Evolutionary conservation across 1,139 yeast genomes (phyloP).

Genomic region (Protomyces inundatus): DNA sequence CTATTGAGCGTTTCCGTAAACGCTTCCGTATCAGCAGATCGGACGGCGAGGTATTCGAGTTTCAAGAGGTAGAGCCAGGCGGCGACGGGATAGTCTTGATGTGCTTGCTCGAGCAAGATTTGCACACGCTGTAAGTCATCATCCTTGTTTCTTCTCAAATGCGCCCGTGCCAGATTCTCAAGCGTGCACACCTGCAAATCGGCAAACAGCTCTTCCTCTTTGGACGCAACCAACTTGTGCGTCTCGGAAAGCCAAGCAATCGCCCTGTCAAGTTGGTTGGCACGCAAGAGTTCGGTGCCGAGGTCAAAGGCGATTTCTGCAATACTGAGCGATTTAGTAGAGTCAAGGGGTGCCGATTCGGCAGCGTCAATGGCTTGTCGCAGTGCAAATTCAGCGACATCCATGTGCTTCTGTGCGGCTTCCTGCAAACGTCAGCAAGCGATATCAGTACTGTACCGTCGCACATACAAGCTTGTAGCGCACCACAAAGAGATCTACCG

Average conservation of each 20-base stretch:
- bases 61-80: slow-evolving; percentile 9
- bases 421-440: slow-evolving; percentile 6
- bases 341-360: not conserved
- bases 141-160: not conserved
- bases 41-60: not conserved
- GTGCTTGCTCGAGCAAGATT: slow-evolving; percentile 4
- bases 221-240: not conserved
- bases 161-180: slow-evolving; percentile 11
- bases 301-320: slow-evolving; percentile 1
- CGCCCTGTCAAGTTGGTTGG: not conserved
- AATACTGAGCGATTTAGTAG: not conserved
- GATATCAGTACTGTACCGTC: not conserved
- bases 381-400: slow-evolving; percentile 9
- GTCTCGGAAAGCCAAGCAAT: slow-evolving; percentile 1
- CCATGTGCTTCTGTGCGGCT: not conserved
- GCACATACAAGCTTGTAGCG: slow-evolving; percentile 3
- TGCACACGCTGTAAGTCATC: slow-evolving; percentile 2
- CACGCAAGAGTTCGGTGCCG: not conserved
- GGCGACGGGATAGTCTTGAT: slow-evolving; percentile 15
- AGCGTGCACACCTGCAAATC: slow-evolving; percentile 7
- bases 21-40: not conserved
- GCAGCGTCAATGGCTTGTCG: not conserved
- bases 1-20: slow-evolving; percentile 6
- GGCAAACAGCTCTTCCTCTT: not conserved
- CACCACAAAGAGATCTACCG: slow-evolving; percentile 2